Conservation (phyloP, 305 asterid genomes). For the Fraxinus sp. region DNA sequence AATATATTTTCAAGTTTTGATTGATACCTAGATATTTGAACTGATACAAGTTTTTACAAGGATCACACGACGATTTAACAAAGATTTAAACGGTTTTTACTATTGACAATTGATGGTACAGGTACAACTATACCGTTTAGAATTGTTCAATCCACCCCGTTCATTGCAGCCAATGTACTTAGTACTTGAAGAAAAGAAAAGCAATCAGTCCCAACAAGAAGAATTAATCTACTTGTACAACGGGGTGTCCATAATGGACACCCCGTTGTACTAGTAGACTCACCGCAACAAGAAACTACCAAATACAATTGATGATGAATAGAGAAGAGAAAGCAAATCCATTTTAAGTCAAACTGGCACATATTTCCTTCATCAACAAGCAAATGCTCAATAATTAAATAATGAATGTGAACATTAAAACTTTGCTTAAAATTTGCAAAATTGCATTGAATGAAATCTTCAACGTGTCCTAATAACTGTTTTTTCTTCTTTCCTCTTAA, state of each 20-base stretch:
- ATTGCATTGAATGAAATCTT: constrained; percentile 14
- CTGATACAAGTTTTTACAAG: neutral
- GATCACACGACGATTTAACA: neutral
- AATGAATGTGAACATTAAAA: constrained; percentile 10
- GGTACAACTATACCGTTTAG: neutral
- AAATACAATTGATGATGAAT: neutral
- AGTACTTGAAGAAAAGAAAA: neutral
- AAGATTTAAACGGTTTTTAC: neutral
- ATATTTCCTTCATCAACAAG: constrained; percentile 30
- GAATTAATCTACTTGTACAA: too few species aligned
- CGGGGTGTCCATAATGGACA: too few species aligned
- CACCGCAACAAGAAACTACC: neutral
- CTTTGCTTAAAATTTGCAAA: neutral
- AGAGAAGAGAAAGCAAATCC: neutral
- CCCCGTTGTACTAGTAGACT: too few species aligned
- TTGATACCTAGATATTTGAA: neutral
- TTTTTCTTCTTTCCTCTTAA: constrained; percentile 16
- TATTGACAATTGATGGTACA: neutral
- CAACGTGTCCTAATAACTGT: constrained; percentile 12
- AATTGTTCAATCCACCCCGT: neutral
- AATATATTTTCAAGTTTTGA: neutral
- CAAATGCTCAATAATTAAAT: constrained; percentile 7
- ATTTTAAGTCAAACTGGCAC: constrained; percentile 15
- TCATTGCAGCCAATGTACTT: neutral
- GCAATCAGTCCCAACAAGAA: neutral